A percentile compares a stretch with the other conserved stretches of the same genome.
These are phyloP conservation scores for Lactuca saligna DNA, from an alignment of 129 eudicot species.

Conservation along the genomic window DNA sequence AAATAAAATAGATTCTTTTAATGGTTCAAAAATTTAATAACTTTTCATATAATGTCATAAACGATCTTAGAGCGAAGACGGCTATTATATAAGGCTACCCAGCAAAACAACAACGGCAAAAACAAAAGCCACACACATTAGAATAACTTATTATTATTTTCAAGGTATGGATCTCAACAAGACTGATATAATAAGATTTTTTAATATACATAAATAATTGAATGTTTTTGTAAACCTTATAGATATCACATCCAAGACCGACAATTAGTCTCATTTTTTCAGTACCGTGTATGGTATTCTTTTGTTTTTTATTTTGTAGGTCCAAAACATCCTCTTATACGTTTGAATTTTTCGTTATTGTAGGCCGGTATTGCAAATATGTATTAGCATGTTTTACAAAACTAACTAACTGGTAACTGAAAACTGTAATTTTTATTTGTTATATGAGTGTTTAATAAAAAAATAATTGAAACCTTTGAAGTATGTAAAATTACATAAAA, in stretches of 20 bases:
- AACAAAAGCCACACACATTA: background rate
- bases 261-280: background rate
- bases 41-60: background rate
- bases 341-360: background rate
- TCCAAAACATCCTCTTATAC: constrained; percentile 1
- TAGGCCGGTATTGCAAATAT: background rate
- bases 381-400: too few species aligned
- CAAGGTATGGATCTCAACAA: background rate
- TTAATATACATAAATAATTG: background rate
- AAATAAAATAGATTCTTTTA: too few species aligned
- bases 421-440: too few species aligned
- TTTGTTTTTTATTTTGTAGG: background rate
- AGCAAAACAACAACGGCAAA: background rate
- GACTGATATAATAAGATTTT: background rate
- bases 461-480: too few species aligned
- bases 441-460: too few species aligned
- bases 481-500: too few species aligned
- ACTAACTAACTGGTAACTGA: too few species aligned
- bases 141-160: background rate
- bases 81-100: background rate
- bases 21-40: too few species aligned
- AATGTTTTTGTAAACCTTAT: constrained; percentile 10
- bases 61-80: background rate
- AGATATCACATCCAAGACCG: constrained; percentile 22
- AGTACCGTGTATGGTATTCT: background rate